Evolutionary conservation across 768 basidiomycete species (phyloP), one percentile per base, ranked within the genome.

Genomic region (Lactarius deliciosus): DNA sequence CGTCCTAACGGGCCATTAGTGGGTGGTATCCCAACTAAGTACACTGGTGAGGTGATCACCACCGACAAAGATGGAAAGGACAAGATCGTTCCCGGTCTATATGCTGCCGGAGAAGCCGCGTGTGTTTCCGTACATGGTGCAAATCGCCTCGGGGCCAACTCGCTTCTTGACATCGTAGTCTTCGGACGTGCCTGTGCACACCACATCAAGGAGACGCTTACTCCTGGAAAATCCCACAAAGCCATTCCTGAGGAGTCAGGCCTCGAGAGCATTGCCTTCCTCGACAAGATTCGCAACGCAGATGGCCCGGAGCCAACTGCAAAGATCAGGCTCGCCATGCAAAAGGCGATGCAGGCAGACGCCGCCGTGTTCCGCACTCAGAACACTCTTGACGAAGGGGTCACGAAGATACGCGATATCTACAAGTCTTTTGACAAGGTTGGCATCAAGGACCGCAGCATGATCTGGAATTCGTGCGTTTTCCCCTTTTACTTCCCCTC

Each of bases 121-220:
- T 98, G 94, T 72, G 97, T 98, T 38, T 99, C 97, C 22, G 97
- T 99, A 22, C 97, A 99, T 73, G 97, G 97, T 70, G 97, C 97
- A 70, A 99, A 99, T 82, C 95, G 97, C 78, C 90, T 99, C 62
- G 97, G 97, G 73, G 97, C 97, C 75, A 99, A 99, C 84, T 99
- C 97, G 25, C 88, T 99, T 32, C 82, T 99, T 71, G 97, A 98
- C 77, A 97, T 98, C 72, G 97, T 98, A 77, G 97, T 98, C 71
- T 99, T 98, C 73, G 97, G 97, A 72, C 95, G 97, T 77, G 96
- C 97, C n/a, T 95, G 92, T 73, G 96, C 97, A 32, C 92, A 97
- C 78, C 97, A 98, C 80, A 98, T 98, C 76, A 88, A 87, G 71
- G 94, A 96, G 63, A 98, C 84, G 50, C 83, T 93, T 65, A 87